Evolutionary conservation across 306 rosid genomes (phyloP), one percentile per base, ranked within the genome.

Genomic region (Gastrolobium bilobum): DNA sequence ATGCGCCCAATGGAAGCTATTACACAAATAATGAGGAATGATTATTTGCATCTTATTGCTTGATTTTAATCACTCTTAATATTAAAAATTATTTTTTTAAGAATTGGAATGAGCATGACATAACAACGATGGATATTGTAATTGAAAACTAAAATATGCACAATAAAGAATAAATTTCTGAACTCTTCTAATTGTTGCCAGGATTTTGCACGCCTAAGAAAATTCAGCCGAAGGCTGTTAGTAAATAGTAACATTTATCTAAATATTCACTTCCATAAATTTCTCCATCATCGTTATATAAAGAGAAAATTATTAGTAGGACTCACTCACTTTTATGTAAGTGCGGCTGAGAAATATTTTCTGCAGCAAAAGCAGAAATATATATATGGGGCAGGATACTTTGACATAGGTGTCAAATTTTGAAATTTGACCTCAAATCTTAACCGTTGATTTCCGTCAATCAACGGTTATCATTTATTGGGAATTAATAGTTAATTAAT

Each of bases 71-170:
- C n/a, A 40, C 50, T 20, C 48, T 73, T 51, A 33, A 65, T 54
- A 37, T 46, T 53, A 42, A 26, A 4, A 26, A 73, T 34, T 54
- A 34, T 63, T 38, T 68, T 62, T 50, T n/a, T 35, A 71, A 56
- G 43, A 69, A 38, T 33, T 39, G 60, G 48, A 53, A 1, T 66
- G 63, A 33, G 44, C 37, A 34, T 62, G 67, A 42, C 62, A 10
- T 15, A 71, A 61, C 73, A 83, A 33, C 14, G 4, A 29, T 30
- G 34, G 39, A 29, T 13, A 47, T 38, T 44, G 58, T 63, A 73
- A 64, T 77, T 78, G 42, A 83, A 56, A 52, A 64, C 57, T 77
- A 44, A 44, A 64, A 54, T 33, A 6, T 52, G 33, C 53, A 35
- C 8, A 54, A 53, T 69, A 35, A 62, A 56, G 47, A 58, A 14